Base-by-base conservation (phyloP, 805 yeast genomes). In the Pichia pseudocactophila region DNA sequence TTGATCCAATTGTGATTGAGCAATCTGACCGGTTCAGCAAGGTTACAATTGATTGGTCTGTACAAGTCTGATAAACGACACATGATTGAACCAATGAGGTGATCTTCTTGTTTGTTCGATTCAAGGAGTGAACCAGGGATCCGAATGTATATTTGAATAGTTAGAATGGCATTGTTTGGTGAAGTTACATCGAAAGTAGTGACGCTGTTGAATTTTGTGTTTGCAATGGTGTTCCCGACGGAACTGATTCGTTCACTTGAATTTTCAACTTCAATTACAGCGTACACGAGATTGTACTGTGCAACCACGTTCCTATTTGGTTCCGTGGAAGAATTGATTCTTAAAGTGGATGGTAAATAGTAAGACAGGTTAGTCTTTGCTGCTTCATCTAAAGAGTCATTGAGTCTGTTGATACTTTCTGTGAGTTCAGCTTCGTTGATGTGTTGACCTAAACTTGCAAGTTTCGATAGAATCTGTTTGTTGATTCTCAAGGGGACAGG, bases 241-340 rank as follows among this genome's bases (percentile, higher is more conserved):
- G 97, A 92, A 51, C 88, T 95, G 39, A 90, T 78, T 13, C 88
- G 74, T 49, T 92, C 82, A 50, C 89, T 92, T 39, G 90, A 87
- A 63, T 92, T 92, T 64, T 92, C 99, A 58, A 88, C 90, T 63
- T 92, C 99, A 36, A 92, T 71, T 2, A 95, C 87, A 55, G 89
- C 73, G 61, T 85, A 86, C 31, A 92, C 72, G 46, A 95, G 71
- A 43, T 57, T 58, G 46, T 60, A 61, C 18, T 57, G 59, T 9
- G 62, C 57, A 27, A 55, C 41, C 15, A 92, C 76, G 51, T 77
- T 78, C 48, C 76, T 71, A 13, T 81, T 70, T 34, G 86, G 80
- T 36, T 80, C 66, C 7, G 37, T n/a, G 8, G 42, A 36, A 31
- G 51, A 53, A 22, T 50, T 58, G 20, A 61, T 60, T 39, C 56